Evolutionary conservation across 148 eudicot genomes (phyloP).

Genomic region (Beta vulgaris): DNA sequence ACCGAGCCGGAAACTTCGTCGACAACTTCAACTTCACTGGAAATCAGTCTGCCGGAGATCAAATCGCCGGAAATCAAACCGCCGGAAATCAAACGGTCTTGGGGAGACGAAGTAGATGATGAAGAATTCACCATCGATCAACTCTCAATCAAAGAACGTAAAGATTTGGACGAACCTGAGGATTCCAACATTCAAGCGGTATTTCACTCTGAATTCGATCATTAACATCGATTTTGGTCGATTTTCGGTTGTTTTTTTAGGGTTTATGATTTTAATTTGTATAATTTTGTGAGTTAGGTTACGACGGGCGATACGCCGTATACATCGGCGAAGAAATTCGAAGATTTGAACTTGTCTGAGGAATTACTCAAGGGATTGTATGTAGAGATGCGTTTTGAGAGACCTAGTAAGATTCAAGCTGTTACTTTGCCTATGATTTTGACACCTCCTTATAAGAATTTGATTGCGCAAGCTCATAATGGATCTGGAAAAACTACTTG

Average conservation of each 20-base stretch:
- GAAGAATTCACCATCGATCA: constrained; percentile 31
- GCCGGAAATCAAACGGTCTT: constrained; percentile 30
- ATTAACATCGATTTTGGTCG: constrained; percentile 24
- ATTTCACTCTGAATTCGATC: not conserved
- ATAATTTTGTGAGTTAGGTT: constrained; percentile 35
- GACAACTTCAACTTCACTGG: not conserved
- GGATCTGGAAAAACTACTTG: constrained; percentile 98
- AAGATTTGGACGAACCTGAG: constrained; percentile 58
- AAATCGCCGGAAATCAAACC: constrained; percentile 25
- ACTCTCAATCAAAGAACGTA: constrained; percentile 24
- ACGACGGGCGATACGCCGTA: constrained; percentile 77
- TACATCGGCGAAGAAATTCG: constrained; percentile 67
- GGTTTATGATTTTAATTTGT: not conserved
- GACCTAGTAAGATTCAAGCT: constrained; percentile 86
- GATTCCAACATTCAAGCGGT: constrained; percentile 70
- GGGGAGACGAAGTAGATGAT: constrained; percentile 60
- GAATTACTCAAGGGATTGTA: constrained; percentile 83
- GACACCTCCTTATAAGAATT: constrained; percentile 64
- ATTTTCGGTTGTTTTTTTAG: constrained; percentile 22
- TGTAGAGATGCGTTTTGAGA: constrained; percentile 84
- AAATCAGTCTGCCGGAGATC: not conserved
- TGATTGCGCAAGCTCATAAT: constrained; percentile 88
- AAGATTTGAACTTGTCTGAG: constrained; percentile 68
- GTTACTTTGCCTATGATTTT: constrained; percentile 58
- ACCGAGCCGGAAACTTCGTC: not conserved